A percentile compares a stretch with the other conserved stretches of the same genome.
Conservation (phyloP, 2,329 filamentous ascomycete genomes). For the Onygenales sp. region DNA sequence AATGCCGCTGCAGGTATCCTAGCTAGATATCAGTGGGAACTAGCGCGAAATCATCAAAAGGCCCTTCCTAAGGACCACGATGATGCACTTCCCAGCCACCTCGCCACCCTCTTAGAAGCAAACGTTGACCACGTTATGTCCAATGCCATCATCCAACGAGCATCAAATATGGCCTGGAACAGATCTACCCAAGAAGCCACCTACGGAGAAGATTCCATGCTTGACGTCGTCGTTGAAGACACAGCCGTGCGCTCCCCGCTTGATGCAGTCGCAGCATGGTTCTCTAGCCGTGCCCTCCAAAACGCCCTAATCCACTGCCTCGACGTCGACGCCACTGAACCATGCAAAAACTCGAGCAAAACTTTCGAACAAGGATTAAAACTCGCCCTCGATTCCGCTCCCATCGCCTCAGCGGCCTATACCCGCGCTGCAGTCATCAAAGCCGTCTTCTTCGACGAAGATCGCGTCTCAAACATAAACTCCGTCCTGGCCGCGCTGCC, state of each 20-base stretch:
- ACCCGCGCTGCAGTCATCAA: conserved; percentile 50
- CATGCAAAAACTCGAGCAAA: conserved; percentile 25
- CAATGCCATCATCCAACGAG: conserved; percentile 68
- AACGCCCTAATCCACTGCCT: conserved; percentile 57
- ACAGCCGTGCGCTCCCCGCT: conserved; percentile 75
- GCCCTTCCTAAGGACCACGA: conserved; percentile 42
- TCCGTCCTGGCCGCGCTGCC: conserved; percentile 46
- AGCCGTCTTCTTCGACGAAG: conserved; percentile 47
- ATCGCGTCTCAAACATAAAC: conserved; percentile 42
- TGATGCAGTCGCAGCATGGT: conserved; percentile 87
- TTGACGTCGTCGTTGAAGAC: conserved; percentile 79
- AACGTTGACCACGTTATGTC: conserved; percentile 76
- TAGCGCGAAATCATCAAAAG: conserved; percentile 55
- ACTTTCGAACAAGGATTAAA: conserved; percentile 48
- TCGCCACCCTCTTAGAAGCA: conserved; percentile 64
- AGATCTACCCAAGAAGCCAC: conserved; percentile 61
- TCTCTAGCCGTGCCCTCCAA: conserved; percentile 65
- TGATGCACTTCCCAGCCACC: conserved; percentile 65
- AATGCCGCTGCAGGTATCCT: conserved; percentile 64
- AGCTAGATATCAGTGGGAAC: conserved; percentile 70
- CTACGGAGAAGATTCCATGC: conserved; percentile 55
- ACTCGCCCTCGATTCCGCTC: conserved; percentile 63
- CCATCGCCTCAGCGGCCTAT: conserved; percentile 64
- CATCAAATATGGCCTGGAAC: conserved; percentile 86
- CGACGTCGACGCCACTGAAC: conserved; percentile 38